phyloP scores from a whole-genome alignment of 2,329 filamentous ascomycete genomes.

The Leptographium lundbergii region DNA sequence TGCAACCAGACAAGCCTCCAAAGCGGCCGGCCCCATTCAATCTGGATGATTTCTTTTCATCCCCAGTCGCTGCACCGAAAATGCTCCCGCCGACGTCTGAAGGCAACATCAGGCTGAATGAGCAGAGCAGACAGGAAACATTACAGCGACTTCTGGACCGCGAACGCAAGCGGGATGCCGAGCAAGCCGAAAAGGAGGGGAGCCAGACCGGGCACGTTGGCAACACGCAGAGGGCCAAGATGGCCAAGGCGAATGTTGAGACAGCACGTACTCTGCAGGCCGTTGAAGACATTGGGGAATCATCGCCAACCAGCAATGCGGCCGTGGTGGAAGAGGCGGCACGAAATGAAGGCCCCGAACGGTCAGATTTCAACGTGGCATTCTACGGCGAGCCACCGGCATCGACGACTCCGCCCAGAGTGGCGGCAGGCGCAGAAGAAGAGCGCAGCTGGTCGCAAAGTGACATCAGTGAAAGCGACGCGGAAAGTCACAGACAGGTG shows the following conservation, averaged over 20 bases:
- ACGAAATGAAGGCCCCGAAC: background rate
- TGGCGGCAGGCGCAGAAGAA: background rate
- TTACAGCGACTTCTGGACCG: constrained; percentile 5
- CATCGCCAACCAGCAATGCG: background rate
- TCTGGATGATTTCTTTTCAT: constrained; percentile 38
- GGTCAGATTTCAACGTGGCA: background rate
- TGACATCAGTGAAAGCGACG: background rate
- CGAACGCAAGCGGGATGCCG: constrained; percentile 1
- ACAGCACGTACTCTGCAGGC: background rate
- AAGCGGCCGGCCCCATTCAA: constrained; percentile 1
- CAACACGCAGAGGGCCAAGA: background rate
- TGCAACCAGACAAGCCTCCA: background rate
- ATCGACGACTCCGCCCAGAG: background rate
- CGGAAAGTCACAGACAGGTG: background rate
- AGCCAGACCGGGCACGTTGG: background rate
- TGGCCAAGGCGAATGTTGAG: background rate
- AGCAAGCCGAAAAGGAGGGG: background rate
- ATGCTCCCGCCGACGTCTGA: constrained; percentile 12
- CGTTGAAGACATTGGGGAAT: background rate
- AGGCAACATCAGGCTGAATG: constrained; percentile 8
- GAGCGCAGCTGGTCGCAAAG: background rate
- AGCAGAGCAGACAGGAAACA: constrained; percentile 5
- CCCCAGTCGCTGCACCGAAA: constrained; percentile 30
- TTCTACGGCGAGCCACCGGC: background rate
- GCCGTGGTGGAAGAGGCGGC: background rate